A percentile compares a stretch with the other conserved stretches of the same genome.
Evolutionary conservation across 176 grass and related monocot species (phyloP).

Genomic region (Rhynchospora breviuscula): DNA sequence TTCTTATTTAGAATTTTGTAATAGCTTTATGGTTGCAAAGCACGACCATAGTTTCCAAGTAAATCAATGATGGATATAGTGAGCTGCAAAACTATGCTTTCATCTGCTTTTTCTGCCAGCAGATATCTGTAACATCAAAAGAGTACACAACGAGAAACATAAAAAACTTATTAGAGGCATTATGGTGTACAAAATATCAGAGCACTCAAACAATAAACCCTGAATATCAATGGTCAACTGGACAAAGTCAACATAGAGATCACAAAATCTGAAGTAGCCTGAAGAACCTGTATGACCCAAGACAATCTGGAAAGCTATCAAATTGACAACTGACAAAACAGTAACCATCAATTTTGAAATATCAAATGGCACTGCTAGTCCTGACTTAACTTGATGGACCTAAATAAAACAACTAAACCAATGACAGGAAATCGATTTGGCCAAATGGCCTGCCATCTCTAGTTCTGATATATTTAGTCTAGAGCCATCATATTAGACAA

Average conservation of each 20-base stretch:
- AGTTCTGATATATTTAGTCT: background rate
- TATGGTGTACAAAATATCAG: slow-evolving; percentile 8
- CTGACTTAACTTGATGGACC: background rate
- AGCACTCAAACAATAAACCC: background rate
- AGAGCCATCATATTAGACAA: background rate
- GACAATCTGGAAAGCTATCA: background rate
- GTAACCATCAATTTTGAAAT: background rate
- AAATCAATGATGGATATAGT: slow-evolving; percentile 78
- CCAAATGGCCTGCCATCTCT: background rate
- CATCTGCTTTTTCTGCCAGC: slow-evolving; percentile 73
- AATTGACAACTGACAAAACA: background rate
- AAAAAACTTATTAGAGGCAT: slow-evolving; percentile 19
- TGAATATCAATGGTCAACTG: background rate
- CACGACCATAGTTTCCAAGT: slow-evolving; percentile 84
- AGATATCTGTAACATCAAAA: slow-evolving; percentile 64
- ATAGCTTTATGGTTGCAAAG: slow-evolving; percentile 13
- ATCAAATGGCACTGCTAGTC: background rate
- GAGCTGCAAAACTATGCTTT: slow-evolving; percentile 80
- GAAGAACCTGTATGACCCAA: background rate
- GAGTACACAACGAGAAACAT: slow-evolving; percentile 19
- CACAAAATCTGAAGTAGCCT: background rate
- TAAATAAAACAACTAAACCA: background rate
- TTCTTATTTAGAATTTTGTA: background rate
- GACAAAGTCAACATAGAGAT: background rate
- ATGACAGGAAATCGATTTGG: background rate